Conservation (phyloP, 306 rosid genomes). For the Rosa rugosa region DNA sequence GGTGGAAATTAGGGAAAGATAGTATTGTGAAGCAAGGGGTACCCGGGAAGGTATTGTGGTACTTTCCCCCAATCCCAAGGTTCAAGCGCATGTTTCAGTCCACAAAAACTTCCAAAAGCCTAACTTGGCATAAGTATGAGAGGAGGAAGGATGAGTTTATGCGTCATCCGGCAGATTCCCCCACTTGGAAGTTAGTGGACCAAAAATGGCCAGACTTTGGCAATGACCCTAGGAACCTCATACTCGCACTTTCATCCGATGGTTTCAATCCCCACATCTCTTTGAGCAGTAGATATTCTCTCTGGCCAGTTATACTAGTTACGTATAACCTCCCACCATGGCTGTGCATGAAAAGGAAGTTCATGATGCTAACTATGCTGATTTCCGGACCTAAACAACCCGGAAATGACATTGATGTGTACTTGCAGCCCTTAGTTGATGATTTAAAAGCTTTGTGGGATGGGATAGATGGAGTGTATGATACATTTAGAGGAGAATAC, state of each 20-base stretch:
- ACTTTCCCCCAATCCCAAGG: slow-evolving; percentile 4
- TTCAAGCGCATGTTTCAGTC: neutral
- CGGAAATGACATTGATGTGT: neutral
- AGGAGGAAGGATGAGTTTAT: neutral
- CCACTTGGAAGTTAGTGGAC: neutral
- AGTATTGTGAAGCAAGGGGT: neutral
- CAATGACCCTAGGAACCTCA: neutral
- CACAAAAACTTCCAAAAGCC: neutral
- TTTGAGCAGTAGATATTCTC: too few relatives aligned
- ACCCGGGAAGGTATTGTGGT: neutral
- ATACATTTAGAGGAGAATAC: neutral
- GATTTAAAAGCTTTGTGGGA: neutral
- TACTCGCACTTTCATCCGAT: neutral
- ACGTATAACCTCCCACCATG: too few relatives aligned
- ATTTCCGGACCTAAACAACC: too few relatives aligned
- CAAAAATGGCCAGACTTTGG: too few relatives aligned
- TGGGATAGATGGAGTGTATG: neutral
- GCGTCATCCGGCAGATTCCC: neutral
- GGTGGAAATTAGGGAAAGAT: too few relatives aligned
- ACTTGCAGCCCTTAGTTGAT: neutral
- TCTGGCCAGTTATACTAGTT: too few relatives aligned
- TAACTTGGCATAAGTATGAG: neutral
- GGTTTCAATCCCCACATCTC: neutral
- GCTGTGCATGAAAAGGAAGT: neutral
- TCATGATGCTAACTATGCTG: too few relatives aligned